phyloP scores from a whole-genome alignment of 116 monocot genomes.

The Posidonia oceanica region DNA sequence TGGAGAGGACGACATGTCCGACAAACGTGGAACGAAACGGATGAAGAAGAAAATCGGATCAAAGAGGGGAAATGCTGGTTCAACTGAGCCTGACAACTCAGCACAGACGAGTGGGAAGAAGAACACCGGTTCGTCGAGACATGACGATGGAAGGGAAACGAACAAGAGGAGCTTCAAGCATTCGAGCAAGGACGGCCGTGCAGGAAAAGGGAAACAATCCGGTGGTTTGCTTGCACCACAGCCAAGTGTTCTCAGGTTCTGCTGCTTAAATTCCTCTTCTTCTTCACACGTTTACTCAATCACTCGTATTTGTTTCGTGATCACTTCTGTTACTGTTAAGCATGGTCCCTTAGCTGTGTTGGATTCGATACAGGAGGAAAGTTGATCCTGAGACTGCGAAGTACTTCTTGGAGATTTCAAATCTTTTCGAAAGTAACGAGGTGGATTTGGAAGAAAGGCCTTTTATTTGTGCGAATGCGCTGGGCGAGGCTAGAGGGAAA shows the following conservation, averaged over 20 bases:
- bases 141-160: neutral
- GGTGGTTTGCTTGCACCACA: neutral
- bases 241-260: neutral
- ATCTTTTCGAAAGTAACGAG: slow-evolving; percentile 44
- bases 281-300: neutral
- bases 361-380: slow-evolving; percentile 35
- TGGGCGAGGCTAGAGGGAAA: slow-evolving; percentile 82
- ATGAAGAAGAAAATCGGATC: slow-evolving; percentile 4
- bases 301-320: neutral
- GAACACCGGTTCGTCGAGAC: neutral
- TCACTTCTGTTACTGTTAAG: too few species aligned
- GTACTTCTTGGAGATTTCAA: slow-evolving; percentile 73
- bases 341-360: neutral
- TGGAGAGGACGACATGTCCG: neutral
- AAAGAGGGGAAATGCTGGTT: neutral
- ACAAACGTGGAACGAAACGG: neutral
- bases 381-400: slow-evolving; percentile 84
- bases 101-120: neutral
- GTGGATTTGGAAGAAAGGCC: slow-evolving; percentile 68
- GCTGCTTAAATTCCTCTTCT: neutral
- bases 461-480: slow-evolving; percentile 61
- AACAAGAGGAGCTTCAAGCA: neutral
- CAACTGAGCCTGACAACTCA: too few species aligned
- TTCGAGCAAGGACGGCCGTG: neutral
- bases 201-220: neutral